Evolutionary conservation across 2,329 filamentous ascomycete genomes (phyloP).

Genomic region (Botrytis aclada): DNA sequence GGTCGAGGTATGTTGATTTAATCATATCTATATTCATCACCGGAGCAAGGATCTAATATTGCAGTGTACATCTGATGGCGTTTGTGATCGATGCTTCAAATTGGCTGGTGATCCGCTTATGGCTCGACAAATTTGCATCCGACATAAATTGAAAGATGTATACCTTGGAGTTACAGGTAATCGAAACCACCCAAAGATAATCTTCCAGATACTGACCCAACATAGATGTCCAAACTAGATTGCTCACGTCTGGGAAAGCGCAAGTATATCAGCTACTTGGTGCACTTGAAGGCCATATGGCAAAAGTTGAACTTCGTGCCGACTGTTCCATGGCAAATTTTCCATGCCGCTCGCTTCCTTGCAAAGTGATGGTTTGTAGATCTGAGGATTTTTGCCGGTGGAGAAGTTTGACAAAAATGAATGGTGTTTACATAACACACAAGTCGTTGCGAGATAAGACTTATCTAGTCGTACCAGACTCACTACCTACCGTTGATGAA

Average conservation of each 20-base stretch:
- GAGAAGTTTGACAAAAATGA: conserved; percentile 23
- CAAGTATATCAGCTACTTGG: conserved; percentile 6
- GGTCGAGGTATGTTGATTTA: conserved; percentile 19
- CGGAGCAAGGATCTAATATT: background rate
- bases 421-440: conserved; percentile 26
- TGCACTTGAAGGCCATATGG: conserved; percentile 14
- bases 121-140: conserved; percentile 24
- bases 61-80: conserved; percentile 24
- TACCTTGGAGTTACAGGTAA: conserved; percentile 26
- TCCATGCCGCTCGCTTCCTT: conserved; percentile 19
- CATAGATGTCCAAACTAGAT: conserved; percentile 21
- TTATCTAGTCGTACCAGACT: conserved; percentile 24
- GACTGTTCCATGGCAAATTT: conserved; percentile 18
- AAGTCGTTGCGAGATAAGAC: conserved; percentile 21
- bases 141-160: conserved; percentile 24
- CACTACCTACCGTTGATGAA: conserved; percentile 22
- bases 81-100: conserved; percentile 23
- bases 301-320: conserved; percentile 20
- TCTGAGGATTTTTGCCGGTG: conserved; percentile 22
- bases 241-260: conserved; percentile 17
- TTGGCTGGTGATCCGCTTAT: conserved; percentile 17
- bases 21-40: background rate
- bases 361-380: conserved; percentile 24
- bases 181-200: background rate
- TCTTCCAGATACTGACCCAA: background rate